Conservation (phyloP, 495 filamentous ascomycete species). For the Tuber calosporum region DNA sequence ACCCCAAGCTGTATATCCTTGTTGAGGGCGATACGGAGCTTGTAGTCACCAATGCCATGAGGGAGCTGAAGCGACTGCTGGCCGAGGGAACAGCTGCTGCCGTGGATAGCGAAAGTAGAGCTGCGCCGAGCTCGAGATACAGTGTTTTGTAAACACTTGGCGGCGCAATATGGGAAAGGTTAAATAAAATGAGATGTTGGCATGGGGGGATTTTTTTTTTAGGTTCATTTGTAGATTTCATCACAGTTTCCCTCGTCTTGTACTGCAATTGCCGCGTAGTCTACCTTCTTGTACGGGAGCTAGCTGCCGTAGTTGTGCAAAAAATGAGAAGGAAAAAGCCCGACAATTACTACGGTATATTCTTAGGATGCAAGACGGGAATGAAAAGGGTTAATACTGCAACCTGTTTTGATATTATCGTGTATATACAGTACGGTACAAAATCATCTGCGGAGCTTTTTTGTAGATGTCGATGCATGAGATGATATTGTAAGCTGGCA, state of each 20-base stretch:
- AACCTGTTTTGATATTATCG: neutral
- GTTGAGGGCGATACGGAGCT: constrained; percentile 96
- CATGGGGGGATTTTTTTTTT: neutral
- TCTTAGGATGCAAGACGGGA: neutral
- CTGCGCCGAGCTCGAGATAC: constrained; percentile 77
- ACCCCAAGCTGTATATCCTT: constrained; percentile 90
- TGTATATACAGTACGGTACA: too few species aligned
- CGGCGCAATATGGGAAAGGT: neutral
- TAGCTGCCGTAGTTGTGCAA: neutral
- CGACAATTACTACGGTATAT: too few species aligned
- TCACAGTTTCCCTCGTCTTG: neutral
- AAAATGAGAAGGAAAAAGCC: neutral
- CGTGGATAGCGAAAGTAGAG: constrained; percentile 71
- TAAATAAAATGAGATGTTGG: neutral
- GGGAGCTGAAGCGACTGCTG: constrained; percentile 76
- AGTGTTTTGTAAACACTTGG: constrained; percentile 60
- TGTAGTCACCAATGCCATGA: constrained; percentile 83
- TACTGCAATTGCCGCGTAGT: neutral
- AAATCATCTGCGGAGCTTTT: neutral
- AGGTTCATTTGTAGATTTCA: neutral
- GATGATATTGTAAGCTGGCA: neutral
- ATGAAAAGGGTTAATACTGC: neutral
- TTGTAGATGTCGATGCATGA: neutral
- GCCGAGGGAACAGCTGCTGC: constrained; percentile 91
- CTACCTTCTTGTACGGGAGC: neutral